Conservation (phyloP, 805 yeast species). For the Cyberlindnera saturnus region DNA sequence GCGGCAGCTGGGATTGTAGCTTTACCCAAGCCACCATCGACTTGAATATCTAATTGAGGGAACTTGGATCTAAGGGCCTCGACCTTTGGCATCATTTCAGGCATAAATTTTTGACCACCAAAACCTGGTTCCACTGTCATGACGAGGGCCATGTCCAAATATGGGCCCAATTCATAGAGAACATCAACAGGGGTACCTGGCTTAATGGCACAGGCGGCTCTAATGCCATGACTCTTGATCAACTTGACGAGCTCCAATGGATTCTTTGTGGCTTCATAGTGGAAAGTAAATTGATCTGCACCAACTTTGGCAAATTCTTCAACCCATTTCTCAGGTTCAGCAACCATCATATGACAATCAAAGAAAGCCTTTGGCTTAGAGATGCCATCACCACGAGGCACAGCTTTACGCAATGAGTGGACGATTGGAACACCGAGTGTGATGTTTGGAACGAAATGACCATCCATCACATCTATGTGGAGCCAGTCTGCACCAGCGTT, state of each 20-base stretch:
- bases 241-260: slow-evolving; percentile 68
- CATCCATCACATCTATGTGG: slow-evolving; percentile 98
- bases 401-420: slow-evolving; percentile 62
- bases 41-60: slow-evolving; percentile 85
- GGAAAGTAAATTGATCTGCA: slow-evolving; percentile 95
- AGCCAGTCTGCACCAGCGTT: slow-evolving; percentile 91
- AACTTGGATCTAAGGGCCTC: slow-evolving; percentile 62
- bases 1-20: slow-evolving; percentile 85
- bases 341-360: slow-evolving; percentile 99
- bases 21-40: slow-evolving; percentile 92
- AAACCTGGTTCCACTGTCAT: slow-evolving; percentile 99
- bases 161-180: slow-evolving; percentile 64
- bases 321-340: slow-evolving; percentile 90
- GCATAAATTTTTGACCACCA: slow-evolving; percentile 96
- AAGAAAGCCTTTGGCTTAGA: slow-evolving; percentile 49
- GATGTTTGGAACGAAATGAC: slow-evolving; percentile 95
- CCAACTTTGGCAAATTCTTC: slow-evolving; percentile 88
- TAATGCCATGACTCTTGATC: slow-evolving; percentile 78
- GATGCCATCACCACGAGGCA: slow-evolving; percentile 57
- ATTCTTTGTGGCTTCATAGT: slow-evolving; percentile 83
- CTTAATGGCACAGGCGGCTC: slow-evolving; percentile 90
- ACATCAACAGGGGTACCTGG: slow-evolving; percentile 89
- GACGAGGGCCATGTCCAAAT: slow-evolving; percentile 88
- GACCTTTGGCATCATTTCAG: slow-evolving; percentile 95
- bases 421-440: slow-evolving; percentile 92